A percentile compares a stretch with the other conserved stretches of the same genome.
These are phyloP conservation scores for Calonectria naviculata DNA, from an alignment of 2,329 filamentous ascomycete species.

Conservation along the genomic window DNA sequence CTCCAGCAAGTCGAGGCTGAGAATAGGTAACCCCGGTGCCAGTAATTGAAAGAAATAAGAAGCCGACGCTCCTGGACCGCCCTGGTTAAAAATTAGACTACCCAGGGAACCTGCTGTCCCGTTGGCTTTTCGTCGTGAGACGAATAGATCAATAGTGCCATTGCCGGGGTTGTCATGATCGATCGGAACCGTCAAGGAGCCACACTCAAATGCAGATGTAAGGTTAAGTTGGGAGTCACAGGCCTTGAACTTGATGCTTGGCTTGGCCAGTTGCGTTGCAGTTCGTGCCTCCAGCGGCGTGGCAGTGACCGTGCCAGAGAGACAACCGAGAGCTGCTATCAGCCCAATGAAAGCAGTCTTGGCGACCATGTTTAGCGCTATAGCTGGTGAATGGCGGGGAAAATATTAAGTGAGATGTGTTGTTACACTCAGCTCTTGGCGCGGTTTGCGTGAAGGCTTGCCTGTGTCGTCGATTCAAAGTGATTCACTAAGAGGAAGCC, in stretches of 20 bases:
- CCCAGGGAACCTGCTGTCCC: not conserved
- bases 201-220: not conserved
- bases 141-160: not conserved
- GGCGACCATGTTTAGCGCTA: not conserved
- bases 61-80: slow-evolving; percentile 33
- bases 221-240: not conserved
- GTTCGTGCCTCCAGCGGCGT: not conserved
- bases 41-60: slow-evolving; percentile 14
- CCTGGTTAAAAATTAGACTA: slow-evolving; percentile 34
- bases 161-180: not conserved
- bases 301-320: not conserved
- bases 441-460: too few species aligned
- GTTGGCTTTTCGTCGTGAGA: not conserved
- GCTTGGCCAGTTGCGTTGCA: not conserved
- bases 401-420: too few species aligned
- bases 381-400: too few species aligned
- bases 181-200: not conserved
- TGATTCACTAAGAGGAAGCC: not conserved
- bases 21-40: not conserved
- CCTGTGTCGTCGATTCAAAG: not conserved
- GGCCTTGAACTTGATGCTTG: not conserved
- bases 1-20: slow-evolving; percentile 28
- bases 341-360: not conserved
- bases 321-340: not conserved
- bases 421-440: not conserved